Conservation (phyloP, 345 rosid genomes). For the Theobroma cacao region DNA sequence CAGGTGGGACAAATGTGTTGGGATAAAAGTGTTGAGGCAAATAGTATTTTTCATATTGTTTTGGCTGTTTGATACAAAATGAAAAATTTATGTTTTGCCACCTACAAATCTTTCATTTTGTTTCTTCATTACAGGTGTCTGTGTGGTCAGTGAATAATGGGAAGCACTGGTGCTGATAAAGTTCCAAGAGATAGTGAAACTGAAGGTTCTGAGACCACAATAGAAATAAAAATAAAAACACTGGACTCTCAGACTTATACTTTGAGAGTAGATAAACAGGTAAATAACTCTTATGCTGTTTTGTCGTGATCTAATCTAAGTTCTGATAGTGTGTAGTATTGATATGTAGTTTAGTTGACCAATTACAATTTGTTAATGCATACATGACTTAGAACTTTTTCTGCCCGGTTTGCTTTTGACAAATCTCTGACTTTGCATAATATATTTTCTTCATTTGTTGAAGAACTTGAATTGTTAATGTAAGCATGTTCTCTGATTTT, state of each 20-base stretch:
- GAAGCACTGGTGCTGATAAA: slow-evolving; percentile 35
- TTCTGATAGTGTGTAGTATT: slow-evolving; percentile 1
- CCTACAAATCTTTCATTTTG: background rate
- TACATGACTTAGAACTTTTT: background rate
- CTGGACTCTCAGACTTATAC: slow-evolving; percentile 73
- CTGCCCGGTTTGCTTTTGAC: background rate
- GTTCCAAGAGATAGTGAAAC: slow-evolving; percentile 28
- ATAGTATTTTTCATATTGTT: background rate
- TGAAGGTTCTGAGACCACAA: slow-evolving; percentile 49
- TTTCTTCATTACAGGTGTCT: slow-evolving; percentile 21
- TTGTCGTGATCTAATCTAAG: background rate
- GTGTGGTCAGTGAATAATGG: slow-evolving; percentile 44
- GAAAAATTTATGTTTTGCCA: background rate
- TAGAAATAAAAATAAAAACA: slow-evolving; percentile 73
- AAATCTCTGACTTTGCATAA: background rate
- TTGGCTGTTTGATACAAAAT: background rate
- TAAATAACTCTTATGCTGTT: slow-evolving; percentile 17
- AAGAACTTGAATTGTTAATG: slow-evolving; percentile 6
- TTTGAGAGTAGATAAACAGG: slow-evolving; percentile 78
- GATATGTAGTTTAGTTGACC: background rate
- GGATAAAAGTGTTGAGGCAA: no score
- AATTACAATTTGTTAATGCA: background rate
- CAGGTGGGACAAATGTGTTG: no score
- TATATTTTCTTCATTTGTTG: background rate
- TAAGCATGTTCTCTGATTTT: slow-evolving; percentile 6